Evolutionary conservation across 441 rosid species (phyloP).

Genomic region (Arabidopsis lyrata): DNA sequence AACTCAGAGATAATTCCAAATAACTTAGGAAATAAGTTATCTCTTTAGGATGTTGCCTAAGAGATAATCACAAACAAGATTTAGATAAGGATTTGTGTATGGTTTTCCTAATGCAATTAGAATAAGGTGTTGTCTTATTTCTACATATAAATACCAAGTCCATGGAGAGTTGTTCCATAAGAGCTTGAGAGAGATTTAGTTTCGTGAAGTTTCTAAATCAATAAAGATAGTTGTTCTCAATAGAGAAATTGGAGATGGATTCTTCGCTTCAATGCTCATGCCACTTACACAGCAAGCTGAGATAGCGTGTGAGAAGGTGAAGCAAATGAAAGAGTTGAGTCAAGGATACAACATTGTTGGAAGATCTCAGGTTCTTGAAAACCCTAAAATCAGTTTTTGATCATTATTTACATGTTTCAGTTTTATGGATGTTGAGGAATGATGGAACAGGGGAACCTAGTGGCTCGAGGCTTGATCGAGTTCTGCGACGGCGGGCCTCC

Average conservation of each 20-base stretch:
- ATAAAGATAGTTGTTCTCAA: too few species aligned
- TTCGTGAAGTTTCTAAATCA: too few species aligned
- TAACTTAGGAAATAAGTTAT: too few species aligned
- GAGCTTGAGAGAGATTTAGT: too few species aligned
- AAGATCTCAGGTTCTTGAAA: slow-evolving; percentile 72
- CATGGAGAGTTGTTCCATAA: too few species aligned
- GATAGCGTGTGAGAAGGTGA: slow-evolving; percentile 81
- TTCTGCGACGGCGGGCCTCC: slow-evolving; percentile 85
- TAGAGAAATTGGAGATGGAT: slow-evolving; percentile 2
- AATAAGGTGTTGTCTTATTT: too few species aligned
- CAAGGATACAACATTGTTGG: slow-evolving; percentile 82
- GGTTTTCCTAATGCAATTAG: too few species aligned
- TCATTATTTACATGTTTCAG: background rate
- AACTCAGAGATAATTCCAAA: too few species aligned
- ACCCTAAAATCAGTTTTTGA: background rate
- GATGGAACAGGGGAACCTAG: slow-evolving; percentile 77
- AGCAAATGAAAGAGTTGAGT: slow-evolving; percentile 65
- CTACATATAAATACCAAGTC: too few species aligned
- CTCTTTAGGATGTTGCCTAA: too few species aligned
- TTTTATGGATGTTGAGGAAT: slow-evolving; percentile 19
- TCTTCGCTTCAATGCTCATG: slow-evolving; percentile 23
- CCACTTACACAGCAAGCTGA: slow-evolving; percentile 40
- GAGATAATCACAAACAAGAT: too few species aligned
- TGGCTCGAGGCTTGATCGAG: slow-evolving; percentile 85
- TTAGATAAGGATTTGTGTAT: too few species aligned